phyloP scores from a whole-genome alignment of 331 rosid genomes.

The Rhamnella rubrinervis region DNA sequence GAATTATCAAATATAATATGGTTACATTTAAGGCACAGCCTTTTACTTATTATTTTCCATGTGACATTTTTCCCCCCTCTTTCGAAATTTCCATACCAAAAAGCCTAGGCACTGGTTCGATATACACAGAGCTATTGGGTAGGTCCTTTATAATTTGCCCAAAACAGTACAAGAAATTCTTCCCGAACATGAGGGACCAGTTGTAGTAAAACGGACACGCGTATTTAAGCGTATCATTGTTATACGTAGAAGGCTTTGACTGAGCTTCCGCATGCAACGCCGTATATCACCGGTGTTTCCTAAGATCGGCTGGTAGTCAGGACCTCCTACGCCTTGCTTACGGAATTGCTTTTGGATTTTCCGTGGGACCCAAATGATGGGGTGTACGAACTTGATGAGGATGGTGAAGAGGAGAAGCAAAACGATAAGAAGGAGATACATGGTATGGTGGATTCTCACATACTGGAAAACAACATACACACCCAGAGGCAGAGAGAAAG shows the following conservation, averaged over 20 bases:
- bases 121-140: too few species aligned
- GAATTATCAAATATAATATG: too few species aligned
- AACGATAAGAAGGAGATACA: conserved; percentile 16
- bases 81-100: too few species aligned
- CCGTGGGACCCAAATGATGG: conserved; percentile 30
- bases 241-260: conserved; percentile 6
- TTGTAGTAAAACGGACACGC: conserved; percentile 54
- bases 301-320: not conserved
- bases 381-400: conserved; percentile 14
- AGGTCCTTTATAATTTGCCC: conserved; percentile 69
- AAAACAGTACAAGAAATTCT: conserved; percentile 64
- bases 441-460: not conserved
- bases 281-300: conserved; percentile 3
- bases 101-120: too few species aligned
- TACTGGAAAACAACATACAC: not conserved
- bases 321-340: conserved; percentile 28
- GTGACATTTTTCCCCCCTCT: too few species aligned
- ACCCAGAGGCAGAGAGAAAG: not conserved
- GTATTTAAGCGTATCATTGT: conserved; percentile 46
- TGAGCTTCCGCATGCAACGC: not conserved
- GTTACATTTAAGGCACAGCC: too few species aligned
- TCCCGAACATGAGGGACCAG: conserved; percentile 71
- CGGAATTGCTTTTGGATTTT: conserved; percentile 23
- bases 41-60: too few species aligned
- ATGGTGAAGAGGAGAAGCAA: not conserved